A percentile compares a stretch with the other conserved stretches of the same genome.
phyloP scores from a whole-genome alignment of 192 early-diverging fungal species.

The Thamnidium elegans region DNA sequence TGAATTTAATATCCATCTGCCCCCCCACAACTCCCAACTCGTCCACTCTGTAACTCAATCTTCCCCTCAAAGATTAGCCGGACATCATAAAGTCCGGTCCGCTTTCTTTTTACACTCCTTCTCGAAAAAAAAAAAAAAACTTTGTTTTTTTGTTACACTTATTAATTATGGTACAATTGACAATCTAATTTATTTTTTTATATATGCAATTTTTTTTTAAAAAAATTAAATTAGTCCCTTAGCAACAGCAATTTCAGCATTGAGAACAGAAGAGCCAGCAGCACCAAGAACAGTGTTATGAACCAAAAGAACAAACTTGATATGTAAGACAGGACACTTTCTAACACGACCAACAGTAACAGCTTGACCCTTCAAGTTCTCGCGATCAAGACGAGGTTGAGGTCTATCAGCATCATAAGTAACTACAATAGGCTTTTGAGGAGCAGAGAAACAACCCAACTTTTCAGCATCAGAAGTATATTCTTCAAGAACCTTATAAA shows the following conservation, averaged over 20 bases:
- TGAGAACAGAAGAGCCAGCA: conserved; percentile 89
- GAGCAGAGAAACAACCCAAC: conserved; percentile 77
- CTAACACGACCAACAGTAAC: conserved; percentile 93
- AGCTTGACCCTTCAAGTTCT: conserved; percentile 78
- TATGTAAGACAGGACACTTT: conserved; percentile 81
- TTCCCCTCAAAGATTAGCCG: not conserved
- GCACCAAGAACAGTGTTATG: conserved; percentile 98
- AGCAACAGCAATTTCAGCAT: conserved; percentile 90
- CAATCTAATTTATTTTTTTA: conserved; percentile 1
- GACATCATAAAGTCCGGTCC: not conserved
- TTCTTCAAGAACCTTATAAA: conserved; percentile 63
- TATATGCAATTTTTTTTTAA: not conserved
- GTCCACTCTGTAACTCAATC: not conserved
- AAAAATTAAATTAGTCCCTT: conserved; percentile 57
- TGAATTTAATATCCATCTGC: not conserved
- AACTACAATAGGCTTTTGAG: conserved; percentile 74
- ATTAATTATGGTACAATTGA: not conserved
- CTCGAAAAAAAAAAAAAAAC: not conserved
- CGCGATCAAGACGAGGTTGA: conserved; percentile 91
- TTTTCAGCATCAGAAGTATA: conserved; percentile 84
- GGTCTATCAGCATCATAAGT: conserved; percentile 78
- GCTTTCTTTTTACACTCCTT: not conserved
- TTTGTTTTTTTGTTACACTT: too few species aligned
- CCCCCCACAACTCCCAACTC: not conserved
- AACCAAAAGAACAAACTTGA: conserved; percentile 86